These are phyloP conservation scores for Ogataea henricii DNA, from an alignment of 805 yeast species.

Conservation along the genomic window DNA sequence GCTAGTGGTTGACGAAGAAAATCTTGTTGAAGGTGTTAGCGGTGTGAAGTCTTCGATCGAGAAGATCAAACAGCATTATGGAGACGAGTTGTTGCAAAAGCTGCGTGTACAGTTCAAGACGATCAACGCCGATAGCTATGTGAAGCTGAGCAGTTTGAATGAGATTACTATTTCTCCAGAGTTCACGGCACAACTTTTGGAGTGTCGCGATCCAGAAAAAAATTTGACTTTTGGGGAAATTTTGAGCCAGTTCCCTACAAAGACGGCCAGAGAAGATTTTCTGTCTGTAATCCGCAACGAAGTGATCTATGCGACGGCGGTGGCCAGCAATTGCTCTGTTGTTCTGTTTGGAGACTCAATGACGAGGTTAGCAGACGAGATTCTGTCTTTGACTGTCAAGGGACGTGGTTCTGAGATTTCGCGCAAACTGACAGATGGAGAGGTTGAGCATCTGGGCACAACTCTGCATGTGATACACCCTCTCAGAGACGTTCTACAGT, in stretches of 20 bases:
- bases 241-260: constrained; percentile 44
- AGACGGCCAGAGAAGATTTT: constrained; percentile 70
- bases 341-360: constrained; percentile 74
- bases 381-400: constrained; percentile 76
- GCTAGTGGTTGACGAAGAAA: constrained; percentile 47
- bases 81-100: constrained; percentile 16
- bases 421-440: constrained; percentile 48
- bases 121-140: constrained; percentile 44
- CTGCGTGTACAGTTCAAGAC: constrained; percentile 43
- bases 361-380: constrained; percentile 80
- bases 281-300: constrained; percentile 47
- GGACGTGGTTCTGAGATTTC: constrained; percentile 81
- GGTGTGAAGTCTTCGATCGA: background rate
- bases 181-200: constrained; percentile 20
- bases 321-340: constrained; percentile 48
- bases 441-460: constrained; percentile 31
- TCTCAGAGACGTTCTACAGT: constrained; percentile 67
- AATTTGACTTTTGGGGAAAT: constrained; percentile 34
- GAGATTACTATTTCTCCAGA: constrained; percentile 38
- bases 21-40: constrained; percentile 17
- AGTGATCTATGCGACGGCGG: constrained; percentile 50
- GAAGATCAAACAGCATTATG: constrained; percentile 17
- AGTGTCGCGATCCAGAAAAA: constrained; percentile 12
- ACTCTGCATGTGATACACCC: constrained; percentile 62
- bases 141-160: constrained; percentile 33